A percentile compares a stretch with the other conserved stretches of the same genome.
These are phyloP conservation scores for Citropsis articulata DNA, from an alignment of 345 rosid genomes.

Conservation along the genomic window DNA sequence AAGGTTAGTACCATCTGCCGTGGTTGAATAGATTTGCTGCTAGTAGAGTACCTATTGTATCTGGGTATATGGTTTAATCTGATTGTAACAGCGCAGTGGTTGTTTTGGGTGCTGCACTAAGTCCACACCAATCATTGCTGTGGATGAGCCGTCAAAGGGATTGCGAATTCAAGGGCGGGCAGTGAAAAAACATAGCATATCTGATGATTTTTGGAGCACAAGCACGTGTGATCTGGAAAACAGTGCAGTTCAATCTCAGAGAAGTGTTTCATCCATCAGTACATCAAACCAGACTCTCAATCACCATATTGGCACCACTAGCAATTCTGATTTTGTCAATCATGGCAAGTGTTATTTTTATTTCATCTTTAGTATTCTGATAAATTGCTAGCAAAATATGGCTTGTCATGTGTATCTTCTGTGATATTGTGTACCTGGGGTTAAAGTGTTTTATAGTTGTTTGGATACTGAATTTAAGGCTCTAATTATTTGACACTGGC, in stretches of 20 bases:
- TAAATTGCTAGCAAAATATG: background rate
- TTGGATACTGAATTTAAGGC: background rate
- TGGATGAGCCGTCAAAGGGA: slow-evolving; percentile 48
- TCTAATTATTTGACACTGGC: background rate
- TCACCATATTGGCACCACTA: slow-evolving; percentile 16
- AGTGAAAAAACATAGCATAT: slow-evolving; percentile 38
- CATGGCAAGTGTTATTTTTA: slow-evolving; percentile 29
- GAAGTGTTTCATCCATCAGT: slow-evolving; percentile 51
- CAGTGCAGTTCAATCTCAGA: slow-evolving; percentile 42
- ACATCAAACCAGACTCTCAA: slow-evolving; percentile 30
- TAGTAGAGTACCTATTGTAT: background rate
- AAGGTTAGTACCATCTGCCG: background rate
- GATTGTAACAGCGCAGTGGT: slow-evolving; percentile 43
- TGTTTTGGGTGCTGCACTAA: slow-evolving; percentile 68
- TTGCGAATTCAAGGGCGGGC: slow-evolving; percentile 40
- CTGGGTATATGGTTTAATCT: slow-evolving; percentile 15
- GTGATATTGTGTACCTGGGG: background rate
- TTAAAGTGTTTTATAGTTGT: background rate
- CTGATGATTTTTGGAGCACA: slow-evolving; percentile 67
- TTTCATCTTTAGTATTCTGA: background rate
- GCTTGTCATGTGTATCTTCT: background rate
- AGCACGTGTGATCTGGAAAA: slow-evolving; percentile 62
- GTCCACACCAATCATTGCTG: slow-evolving; percentile 43
- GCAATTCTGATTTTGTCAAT: slow-evolving; percentile 41
- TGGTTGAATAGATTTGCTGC: background rate